These are phyloP conservation scores for Talaromyces marneffei DNA, from an alignment of 2,329 filamentous ascomycete genomes.

Conservation along the genomic window DNA sequence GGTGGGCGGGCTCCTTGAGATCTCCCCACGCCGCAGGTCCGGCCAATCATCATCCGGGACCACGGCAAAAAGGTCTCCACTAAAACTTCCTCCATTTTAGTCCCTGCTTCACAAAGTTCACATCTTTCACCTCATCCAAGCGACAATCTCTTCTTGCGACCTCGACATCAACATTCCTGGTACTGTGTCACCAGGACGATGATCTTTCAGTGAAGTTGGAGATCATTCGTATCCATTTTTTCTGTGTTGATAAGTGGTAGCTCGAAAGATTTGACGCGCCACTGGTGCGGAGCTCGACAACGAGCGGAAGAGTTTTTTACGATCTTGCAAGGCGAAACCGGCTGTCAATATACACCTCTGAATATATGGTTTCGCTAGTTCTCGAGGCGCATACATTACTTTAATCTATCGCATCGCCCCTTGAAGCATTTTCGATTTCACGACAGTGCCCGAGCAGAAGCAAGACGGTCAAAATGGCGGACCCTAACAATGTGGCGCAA, in stretches of 20 bases:
- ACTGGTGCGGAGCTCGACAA: slow-evolving; percentile 14
- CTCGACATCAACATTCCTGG: neutral
- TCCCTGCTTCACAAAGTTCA: slow-evolving; percentile 1
- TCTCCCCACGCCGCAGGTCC: slow-evolving; percentile 5
- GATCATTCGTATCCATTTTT: neutral
- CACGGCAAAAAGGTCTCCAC: slow-evolving; percentile 8
- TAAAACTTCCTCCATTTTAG: slow-evolving; percentile 7
- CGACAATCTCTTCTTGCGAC: neutral
- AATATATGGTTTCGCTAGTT: neutral
- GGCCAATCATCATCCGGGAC: slow-evolving; percentile 6
- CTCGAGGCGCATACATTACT: neutral
- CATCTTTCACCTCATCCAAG: neutral
- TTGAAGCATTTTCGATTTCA: neutral
- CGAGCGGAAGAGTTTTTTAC: slow-evolving; percentile 14
- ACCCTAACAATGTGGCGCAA: slow-evolving; percentile 73
- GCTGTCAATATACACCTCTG: neutral
- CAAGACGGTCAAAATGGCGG: slow-evolving; percentile 54
- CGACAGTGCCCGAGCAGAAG: neutral
- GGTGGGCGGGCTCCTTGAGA: neutral
- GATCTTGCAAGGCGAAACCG: neutral
- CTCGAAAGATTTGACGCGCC: slow-evolving; percentile 12
- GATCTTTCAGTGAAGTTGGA: neutral
- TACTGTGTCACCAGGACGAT: neutral
- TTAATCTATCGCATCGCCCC: too few species aligned
- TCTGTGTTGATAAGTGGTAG: slow-evolving; percentile 2